A percentile compares a stretch with the other conserved stretches of the same genome.
These are phyloP conservation scores for Ilex asprella DNA, from an alignment of 257 asterid genomes.

Conservation along the genomic window DNA sequence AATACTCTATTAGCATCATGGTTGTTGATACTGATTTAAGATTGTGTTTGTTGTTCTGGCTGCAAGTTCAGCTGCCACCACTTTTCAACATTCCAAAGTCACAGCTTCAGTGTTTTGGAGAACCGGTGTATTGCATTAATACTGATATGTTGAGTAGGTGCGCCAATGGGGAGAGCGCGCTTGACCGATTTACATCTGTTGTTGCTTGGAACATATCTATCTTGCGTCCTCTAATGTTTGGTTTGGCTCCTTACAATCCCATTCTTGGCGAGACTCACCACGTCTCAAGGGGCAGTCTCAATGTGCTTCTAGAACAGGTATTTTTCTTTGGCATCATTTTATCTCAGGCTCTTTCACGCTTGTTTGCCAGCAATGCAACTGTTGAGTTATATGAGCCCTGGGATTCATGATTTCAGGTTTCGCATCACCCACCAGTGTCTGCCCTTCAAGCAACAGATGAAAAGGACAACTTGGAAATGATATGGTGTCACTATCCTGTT, in stretches of 20 bases:
- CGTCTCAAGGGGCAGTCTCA: conserved; percentile 53
- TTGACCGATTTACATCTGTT: conserved; percentile 43
- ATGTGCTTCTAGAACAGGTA: conserved; percentile 82
- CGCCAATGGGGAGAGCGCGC: conserved; percentile 33
- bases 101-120: conserved; percentile 80
- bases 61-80: conserved; percentile 67
- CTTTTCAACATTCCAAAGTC: conserved; percentile 89
- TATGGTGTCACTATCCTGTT: conserved; percentile 63
- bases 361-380: not conserved
- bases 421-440: conserved; percentile 86
- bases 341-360: not conserved
- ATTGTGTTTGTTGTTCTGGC: not conserved
- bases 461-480: conserved; percentile 39
- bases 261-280: conserved; percentile 94
- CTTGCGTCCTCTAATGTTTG: conserved; percentile 59
- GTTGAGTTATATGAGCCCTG: not conserved
- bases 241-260: conserved; percentile 84
- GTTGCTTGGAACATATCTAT: conserved; percentile 88
- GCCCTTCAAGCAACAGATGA: conserved; percentile 89
- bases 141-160: conserved; percentile 50
- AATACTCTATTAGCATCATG: not conserved
- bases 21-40: too few relatives aligned
- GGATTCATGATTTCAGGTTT: conserved; percentile 38
- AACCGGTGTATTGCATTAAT: conserved; percentile 47
- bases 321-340: too few relatives aligned